Percentiles rank a stretch among this genome's conserved stretches.
These are phyloP conservation scores for Exophiala alcalophila DNA, from an alignment of 2,329 filamentous ascomycete species.

Conservation along the genomic window DNA sequence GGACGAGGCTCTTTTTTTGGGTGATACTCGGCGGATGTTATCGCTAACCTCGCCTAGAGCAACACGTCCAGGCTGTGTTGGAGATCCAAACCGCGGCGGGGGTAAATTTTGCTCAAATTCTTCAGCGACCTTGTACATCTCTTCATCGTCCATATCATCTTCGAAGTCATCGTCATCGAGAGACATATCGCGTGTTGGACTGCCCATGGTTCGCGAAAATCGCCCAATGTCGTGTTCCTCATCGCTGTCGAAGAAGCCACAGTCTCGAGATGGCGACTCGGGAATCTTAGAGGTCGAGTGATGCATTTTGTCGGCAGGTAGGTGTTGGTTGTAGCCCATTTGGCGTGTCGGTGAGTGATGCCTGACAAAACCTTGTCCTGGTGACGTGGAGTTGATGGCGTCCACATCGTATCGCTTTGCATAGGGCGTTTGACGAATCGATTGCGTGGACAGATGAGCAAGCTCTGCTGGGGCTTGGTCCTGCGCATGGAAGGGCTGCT, in stretches of 20 bases:
- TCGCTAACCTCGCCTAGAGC: constrained; percentile 27
- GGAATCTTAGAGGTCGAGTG: not conserved
- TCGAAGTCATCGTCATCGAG: constrained; percentile 41
- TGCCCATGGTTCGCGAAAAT: constrained; percentile 44
- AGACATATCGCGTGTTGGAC: constrained; percentile 31
- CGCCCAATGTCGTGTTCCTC: constrained; percentile 9
- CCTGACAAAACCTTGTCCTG: too few relatives aligned
- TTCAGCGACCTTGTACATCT: constrained; percentile 45
- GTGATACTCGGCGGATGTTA: constrained; percentile 34
- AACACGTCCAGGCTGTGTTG: constrained; percentile 5
- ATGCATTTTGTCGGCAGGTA: not conserved
- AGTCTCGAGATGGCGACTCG: not conserved
- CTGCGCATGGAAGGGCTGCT: not conserved
- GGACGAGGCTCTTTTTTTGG: constrained; percentile 7
- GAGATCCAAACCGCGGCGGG: not conserved
- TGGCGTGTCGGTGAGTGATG: not conserved
- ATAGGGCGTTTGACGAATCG: constrained; percentile 24
- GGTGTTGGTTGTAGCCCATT: too few relatives aligned
- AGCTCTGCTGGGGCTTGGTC: constrained; percentile 3
- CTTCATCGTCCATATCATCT: constrained; percentile 41
- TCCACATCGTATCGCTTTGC: constrained; percentile 2
- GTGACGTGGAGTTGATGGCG: not conserved
- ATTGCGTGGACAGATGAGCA: constrained; percentile 17
- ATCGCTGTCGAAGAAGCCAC: constrained; percentile 26
- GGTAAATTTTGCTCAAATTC: constrained; percentile 35